phyloP scores from a whole-genome alignment of 1,284 basidiomycete genomes.

The Stygiomarasmius scandens region DNA sequence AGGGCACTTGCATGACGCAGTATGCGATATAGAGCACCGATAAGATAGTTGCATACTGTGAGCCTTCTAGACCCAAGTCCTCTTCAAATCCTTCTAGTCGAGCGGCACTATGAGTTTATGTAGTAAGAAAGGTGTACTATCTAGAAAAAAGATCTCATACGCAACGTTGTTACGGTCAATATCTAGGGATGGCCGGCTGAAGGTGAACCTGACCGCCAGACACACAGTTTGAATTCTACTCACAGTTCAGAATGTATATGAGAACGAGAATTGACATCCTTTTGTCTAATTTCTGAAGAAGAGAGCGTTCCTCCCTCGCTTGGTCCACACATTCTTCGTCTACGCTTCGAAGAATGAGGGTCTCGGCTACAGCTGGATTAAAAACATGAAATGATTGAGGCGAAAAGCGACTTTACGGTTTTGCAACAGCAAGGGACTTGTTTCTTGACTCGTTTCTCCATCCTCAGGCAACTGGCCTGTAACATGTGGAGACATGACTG shows the following conservation, averaged over 20 bases:
- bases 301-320: slow-evolving; percentile 22
- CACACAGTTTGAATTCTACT: slow-evolving; percentile 22
- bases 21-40: slow-evolving; percentile 81
- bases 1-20: slow-evolving; percentile 79
- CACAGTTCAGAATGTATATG: slow-evolving; percentile 72
- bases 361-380: too few species aligned
- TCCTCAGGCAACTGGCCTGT: too few species aligned
- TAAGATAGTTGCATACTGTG: slow-evolving; percentile 71
- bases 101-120: slow-evolving; percentile 56
- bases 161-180: slow-evolving; percentile 71
- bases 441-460: neutral
- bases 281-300: slow-evolving; percentile 65
- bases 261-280: slow-evolving; percentile 68
- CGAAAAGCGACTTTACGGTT: neutral
- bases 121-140: neutral
- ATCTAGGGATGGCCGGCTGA: too few species aligned
- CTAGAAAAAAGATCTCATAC: slow-evolving; percentile 32
- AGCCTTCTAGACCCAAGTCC: slow-evolving; percentile 65
- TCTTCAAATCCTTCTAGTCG: slow-evolving; percentile 70
- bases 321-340: slow-evolving; percentile 13
- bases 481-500: too few species aligned
- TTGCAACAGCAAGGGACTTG: neutral
- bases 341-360: too few species aligned
- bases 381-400: neutral
- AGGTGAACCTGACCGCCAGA: too few species aligned